These are phyloP conservation scores for Carex kokanica DNA, from an alignment of 176 grass and related monocot genomes.

Conservation along the genomic window DNA sequence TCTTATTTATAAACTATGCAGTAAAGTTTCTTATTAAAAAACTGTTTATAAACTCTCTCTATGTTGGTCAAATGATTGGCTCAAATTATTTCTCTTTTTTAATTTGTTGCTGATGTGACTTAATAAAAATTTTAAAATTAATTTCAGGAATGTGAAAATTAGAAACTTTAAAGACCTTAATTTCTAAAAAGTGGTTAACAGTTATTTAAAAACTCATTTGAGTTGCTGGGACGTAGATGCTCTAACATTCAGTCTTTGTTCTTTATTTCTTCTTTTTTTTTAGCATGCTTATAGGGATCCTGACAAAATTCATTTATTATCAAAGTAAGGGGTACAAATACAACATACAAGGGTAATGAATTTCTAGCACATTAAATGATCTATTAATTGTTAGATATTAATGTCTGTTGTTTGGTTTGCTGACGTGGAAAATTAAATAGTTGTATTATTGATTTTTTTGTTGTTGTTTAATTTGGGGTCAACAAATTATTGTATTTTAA, in stretches of 20 bases:
- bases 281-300: background rate
- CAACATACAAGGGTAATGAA: background rate
- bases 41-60: no score
- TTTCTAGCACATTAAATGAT: background rate
- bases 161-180: no score
- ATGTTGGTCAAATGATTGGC: no score
- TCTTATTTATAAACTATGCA: no score
- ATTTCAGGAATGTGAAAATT: no score
- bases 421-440: background rate
- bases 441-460: background rate
- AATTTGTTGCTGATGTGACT: no score
- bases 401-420: background rate
- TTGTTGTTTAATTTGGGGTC: background rate
- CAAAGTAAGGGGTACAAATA: background rate
- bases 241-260: background rate
- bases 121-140: no score
- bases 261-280: background rate
- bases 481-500: background rate
- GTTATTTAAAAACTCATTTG: no score
- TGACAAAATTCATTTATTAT: background rate
- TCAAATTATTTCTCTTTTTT: no score
- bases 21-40: no score
- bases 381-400: background rate
- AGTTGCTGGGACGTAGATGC: no score
- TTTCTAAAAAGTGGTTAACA: no score